These are phyloP conservation scores for Wickerhamiella australiensis DNA, from an alignment of 805 yeast genomes.

Conservation along the genomic window DNA sequence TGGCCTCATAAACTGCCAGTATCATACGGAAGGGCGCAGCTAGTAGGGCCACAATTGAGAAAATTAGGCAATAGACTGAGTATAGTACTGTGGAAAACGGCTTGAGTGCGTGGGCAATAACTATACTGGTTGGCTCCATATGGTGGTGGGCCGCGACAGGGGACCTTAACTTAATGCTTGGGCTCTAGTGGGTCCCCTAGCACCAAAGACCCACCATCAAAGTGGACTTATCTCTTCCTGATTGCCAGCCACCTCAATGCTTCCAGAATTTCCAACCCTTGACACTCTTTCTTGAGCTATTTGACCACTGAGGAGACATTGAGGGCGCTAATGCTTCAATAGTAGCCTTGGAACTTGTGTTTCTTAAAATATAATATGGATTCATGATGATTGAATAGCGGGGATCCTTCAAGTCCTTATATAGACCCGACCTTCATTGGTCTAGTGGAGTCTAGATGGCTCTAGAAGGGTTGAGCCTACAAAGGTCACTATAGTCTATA, in stretches of 20 bases:
- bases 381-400: background rate
- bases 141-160: background rate
- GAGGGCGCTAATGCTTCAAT: background rate
- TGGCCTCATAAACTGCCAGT: background rate
- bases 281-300: background rate
- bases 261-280: background rate
- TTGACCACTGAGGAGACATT: constrained; percentile 5
- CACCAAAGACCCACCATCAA: too few species aligned
- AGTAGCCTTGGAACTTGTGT: too few species aligned
- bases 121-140: background rate
- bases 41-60: background rate
- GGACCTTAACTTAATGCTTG: too few species aligned
- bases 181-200: background rate
- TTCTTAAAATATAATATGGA: background rate
- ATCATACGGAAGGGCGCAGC: background rate
- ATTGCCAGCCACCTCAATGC: background rate
- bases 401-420: background rate
- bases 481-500: too few species aligned
- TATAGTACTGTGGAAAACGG: background rate
- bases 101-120: background rate
- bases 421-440: too few species aligned
- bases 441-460: background rate
- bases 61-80: background rate
- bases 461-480: constrained; percentile 2
- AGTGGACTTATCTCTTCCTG: background rate